Base-by-base conservation (phyloP, 2,329 filamentous ascomycete genomes). In the Penicillium glabrum region DNA sequence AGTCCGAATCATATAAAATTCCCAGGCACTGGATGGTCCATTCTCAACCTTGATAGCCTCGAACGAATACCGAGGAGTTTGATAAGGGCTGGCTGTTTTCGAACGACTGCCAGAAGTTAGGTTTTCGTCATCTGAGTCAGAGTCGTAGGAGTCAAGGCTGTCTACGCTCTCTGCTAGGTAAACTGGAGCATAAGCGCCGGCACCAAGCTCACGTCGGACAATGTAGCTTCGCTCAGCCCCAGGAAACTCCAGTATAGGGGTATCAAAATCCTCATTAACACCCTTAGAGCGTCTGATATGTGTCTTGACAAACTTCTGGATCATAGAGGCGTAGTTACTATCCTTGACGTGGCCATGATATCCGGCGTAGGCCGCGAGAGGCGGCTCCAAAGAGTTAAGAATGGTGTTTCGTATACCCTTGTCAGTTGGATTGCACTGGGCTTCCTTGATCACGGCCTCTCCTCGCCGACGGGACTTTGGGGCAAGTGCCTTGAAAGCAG, bases 1-100 rank as follows among this genome's bases (percentile, higher is more conserved):
- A 54, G 91, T 85, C 1, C 91, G 88, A 79, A 98, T 91, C 75
- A 99, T 96, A 76, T 96, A 90, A 70, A 98, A 99, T 71, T 99
- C 95, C 95, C 95, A 99, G 0, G 90, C 83, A 5, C 87, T 89
- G 0, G 93, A 90, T 0, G 93, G 91, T 31, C 89, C 73, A 13
- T 72, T 85, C 76, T 99, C 95, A 86, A 96, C 93, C 76, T 99
- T 99, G 65, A 99, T 82, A 1, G 95, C 95, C 74, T 97, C 92
- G 5, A 95, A 81, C 1, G 79, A 79, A 43, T 89, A 86, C 39
- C 78, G 77, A 1, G 73, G 51, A 14, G 58, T 53, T 16, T 67
- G 63, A 31, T 57, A 62, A 23, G 58, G 61, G n/a, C 60, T 61
- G 26, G 52, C 46, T 21, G 31, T 46, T 11, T 51, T 79, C 68